These are phyloP conservation scores for Chloris gayana DNA, from an alignment of 176 grass and related monocot genomes.

Conservation along the genomic window DNA sequence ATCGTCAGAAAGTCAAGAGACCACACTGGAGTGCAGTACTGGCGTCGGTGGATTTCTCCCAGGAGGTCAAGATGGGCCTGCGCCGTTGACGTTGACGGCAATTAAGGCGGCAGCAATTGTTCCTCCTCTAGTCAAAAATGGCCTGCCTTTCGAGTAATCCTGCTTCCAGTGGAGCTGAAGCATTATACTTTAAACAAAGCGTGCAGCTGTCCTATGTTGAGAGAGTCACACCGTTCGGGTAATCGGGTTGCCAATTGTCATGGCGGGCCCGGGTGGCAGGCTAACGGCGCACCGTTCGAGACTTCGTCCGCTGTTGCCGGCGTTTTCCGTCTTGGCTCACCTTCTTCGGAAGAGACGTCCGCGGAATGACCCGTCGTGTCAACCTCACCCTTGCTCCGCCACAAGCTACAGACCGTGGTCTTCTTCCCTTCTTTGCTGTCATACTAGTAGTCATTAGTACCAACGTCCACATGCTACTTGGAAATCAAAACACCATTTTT, in stretches of 20 bases:
- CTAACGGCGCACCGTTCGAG: neutral
- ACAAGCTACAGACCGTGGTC: too few species aligned
- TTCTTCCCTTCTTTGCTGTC: too few species aligned
- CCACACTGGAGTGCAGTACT: neutral
- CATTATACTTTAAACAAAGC: neutral
- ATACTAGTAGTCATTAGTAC: too few species aligned
- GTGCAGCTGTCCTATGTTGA: neutral
- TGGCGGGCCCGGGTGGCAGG: neutral
- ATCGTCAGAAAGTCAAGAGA: neutral
- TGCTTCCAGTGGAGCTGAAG: neutral
- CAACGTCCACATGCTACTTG: too few species aligned
- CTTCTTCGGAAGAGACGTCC: too few species aligned
- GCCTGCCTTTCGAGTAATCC: neutral
- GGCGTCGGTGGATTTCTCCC: neutral
- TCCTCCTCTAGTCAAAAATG: conserved; percentile 19
- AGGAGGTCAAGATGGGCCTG: conserved; percentile 34
- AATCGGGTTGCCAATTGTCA: too few species aligned
- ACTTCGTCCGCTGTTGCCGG: too few species aligned
- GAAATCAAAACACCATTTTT: too few species aligned
- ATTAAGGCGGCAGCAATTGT: neutral
- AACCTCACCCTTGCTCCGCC: too few species aligned
- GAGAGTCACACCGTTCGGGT: neutral
- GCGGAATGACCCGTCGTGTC: too few species aligned
- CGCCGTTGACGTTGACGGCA: neutral
- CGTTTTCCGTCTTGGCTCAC: too few species aligned